Evolutionary conservation across 768 basidiomycete genomes (phyloP), one percentile per base, ranked within the genome.

Genomic region (Lactarius sanguifluus): DNA sequence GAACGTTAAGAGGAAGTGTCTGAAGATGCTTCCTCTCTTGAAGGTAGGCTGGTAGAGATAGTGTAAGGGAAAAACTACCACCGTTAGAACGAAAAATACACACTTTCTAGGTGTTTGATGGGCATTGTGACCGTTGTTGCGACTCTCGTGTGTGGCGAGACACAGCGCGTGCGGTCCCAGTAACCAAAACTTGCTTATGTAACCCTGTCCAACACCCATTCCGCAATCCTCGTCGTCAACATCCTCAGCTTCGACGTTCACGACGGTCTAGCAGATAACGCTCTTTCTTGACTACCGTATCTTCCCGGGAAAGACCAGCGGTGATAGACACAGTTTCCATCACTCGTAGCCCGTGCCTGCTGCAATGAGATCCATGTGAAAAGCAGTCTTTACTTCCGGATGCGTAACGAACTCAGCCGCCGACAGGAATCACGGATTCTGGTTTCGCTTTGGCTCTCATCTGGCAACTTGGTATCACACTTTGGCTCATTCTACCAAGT

Each of bases 11-110:
- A 25, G 92, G 86, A 64, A 90, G 86, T 47, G 88, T 89, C 77
- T 92, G 89, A 69, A 92, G 77, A 75, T 96, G 91, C 79, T 94
- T 93, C 76, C 93, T 90, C 82, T 95, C 94, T 30, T 83, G 76
- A 72, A 97, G 84, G 76, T 93, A 93, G 75, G 84, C 95, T 96
- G 75, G 36, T 52, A 52, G 47, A 13, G 32, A 64, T 38, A 57
- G 30, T 57, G 58, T 63, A 12, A 20, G 56, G 32, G 45, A 40
- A 40, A 25, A 61, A 58, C 62, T 52, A 61, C 25, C 9, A 25
- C 5, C 5, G n/a, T 13, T 47, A 43, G 28, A 62, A 34, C 3
- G 64, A 63, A 57, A 62, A 59, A 10, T 62, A 68, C 88, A 79
- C 73, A 92, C 91, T 86, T 81, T 93, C 91, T 59, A 93, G 80